Conservation (phyloP, 1,284 basidiomycete species). For the Hypsizygus ulmarius region DNA sequence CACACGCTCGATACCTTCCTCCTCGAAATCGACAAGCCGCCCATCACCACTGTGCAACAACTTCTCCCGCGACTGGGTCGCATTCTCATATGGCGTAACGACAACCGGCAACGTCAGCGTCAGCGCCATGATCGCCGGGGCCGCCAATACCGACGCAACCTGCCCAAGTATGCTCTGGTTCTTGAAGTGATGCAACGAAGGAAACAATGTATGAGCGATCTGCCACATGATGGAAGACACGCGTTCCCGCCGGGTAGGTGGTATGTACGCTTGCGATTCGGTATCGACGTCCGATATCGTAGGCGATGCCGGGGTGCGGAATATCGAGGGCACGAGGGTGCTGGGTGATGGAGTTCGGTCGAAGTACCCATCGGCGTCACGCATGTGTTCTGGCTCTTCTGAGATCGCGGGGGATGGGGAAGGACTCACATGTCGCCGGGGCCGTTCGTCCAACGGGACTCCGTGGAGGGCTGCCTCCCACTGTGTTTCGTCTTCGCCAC, state of each 20-base stretch:
- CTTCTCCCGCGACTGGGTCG: conserved; percentile 46
- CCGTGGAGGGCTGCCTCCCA: conserved; percentile 15
- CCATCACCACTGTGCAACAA: conserved; percentile 33
- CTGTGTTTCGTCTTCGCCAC: conserved; percentile 27
- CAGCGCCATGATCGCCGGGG: conserved; percentile 82
- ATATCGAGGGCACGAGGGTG: conserved; percentile 43
- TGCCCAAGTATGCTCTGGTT: conserved; percentile 73
- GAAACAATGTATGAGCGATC: conserved; percentile 72
- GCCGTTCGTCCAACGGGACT: conserved; percentile 8
- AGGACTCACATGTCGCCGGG: conserved; percentile 2
- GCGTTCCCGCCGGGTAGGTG: conserved; percentile 41
- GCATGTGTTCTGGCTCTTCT: conserved; percentile 12
- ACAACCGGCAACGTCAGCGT: conserved; percentile 93
- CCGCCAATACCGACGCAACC: conserved; percentile 77
- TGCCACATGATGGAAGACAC: conserved; percentile 38
- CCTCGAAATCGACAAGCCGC: conserved; percentile 63
- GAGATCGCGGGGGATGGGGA: conserved; percentile 12
- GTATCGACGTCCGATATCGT: conserved; percentile 34
- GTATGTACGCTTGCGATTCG: conserved; percentile 42
- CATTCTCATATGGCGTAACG: conserved; percentile 54
- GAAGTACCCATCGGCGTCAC: conserved; percentile 10
- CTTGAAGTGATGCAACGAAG: conserved; percentile 77
- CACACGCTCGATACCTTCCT: conserved; percentile 62
- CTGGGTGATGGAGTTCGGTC: conserved; percentile 13
- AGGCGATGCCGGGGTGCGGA: conserved; percentile 58